Base-by-base conservation (phyloP, 805 yeast species). In the Tetrapisispora taiwanensis region DNA sequence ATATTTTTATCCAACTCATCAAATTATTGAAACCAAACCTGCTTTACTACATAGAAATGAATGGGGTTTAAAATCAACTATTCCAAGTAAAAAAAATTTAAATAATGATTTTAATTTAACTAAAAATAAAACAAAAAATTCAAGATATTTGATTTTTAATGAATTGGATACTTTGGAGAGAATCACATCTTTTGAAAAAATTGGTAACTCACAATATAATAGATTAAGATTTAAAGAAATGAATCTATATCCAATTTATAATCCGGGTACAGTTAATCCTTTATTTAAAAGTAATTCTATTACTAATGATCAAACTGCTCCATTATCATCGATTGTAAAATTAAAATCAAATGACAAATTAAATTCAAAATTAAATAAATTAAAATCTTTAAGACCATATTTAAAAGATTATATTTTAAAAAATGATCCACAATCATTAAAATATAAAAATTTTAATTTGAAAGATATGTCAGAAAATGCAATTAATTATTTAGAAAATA, bases 1-100 rank as follows among this genome's bases (percentile, higher is more conserved):
- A 19, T 15, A 30, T 22, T 42, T 20, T 24, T 24, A 31, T 36
- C 95, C 95, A 22, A 76, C 84, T 0, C 88, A 81, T 55, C 94
- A 84, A 60, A 70, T 82, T 35, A 72, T 85, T 33, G 81, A 75
- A 60, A 79, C 92, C 0, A 78, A 84, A 42, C 75, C 79, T 40
- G 70, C 83, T 7, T 72, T 82, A 39, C 73, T 80, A 13, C 70
- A 48, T 14, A 56, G 85, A 63, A 79, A 82, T 48, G 84, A 84
- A 62, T 85, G 75, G 72, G 95, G 95, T 54, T 63, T 85, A 47
- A 85, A 85, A 58, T 68, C 79, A 37, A 69, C 83, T 18, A 65
- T 85, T 39, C 95, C 95, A 3, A 67, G 69, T 32, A 78, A 75
- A 52, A 60, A 75, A 38, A 78, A 77, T 34, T 67, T 76, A 15